phyloP scores from a whole-genome alignment of 805 yeast genomes.

The Phaffomyces thermotolerans region DNA sequence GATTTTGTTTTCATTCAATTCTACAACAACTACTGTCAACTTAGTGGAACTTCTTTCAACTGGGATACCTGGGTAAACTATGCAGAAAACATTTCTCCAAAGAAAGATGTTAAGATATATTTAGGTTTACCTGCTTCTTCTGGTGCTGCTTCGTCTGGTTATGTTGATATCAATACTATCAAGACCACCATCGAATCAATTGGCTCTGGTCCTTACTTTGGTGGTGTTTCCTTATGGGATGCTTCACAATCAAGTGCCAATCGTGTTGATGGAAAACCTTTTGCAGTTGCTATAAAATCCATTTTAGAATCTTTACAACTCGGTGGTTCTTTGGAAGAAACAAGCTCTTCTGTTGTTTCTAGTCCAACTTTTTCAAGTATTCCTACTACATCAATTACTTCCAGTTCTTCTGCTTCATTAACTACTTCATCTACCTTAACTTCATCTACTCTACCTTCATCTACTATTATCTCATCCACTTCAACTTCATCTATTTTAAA shows the following conservation, averaged over 20 bases:
- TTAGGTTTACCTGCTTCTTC: slow-evolving; percentile 70
- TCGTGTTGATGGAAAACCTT: slow-evolving; percentile 35
- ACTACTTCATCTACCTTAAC: no score
- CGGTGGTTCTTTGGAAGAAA: neutral
- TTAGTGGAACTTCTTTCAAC: slow-evolving; percentile 44
- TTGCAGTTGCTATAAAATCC: slow-evolving; percentile 37
- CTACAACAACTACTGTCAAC: slow-evolving; percentile 76
- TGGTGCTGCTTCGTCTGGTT: slow-evolving; percentile 56
- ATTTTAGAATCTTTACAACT: slow-evolving; percentile 26
- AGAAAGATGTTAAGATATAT: slow-evolving; percentile 59
- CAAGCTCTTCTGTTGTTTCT: neutral
- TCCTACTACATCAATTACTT: slow-evolving; percentile 1
- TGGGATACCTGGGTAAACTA: slow-evolving; percentile 67
- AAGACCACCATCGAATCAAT: slow-evolving; percentile 57
- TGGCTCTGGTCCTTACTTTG: slow-evolving; percentile 64
- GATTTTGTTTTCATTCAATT: slow-evolving; percentile 85
- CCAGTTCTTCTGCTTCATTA: slow-evolving; percentile 6
- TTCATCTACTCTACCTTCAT: neutral
- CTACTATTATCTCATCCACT: slow-evolving; percentile 8
- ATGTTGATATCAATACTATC: slow-evolving; percentile 34
- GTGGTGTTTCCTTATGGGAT: slow-evolving; percentile 91
- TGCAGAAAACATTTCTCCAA: slow-evolving; percentile 54
- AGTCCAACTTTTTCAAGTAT: slow-evolving; percentile 5
- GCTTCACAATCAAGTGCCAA: slow-evolving; percentile 65
- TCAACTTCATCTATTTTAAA: no score